Evolutionary conservation across 1,139 yeast species (phyloP).

Genomic region (Nadsonia starkeyi-henricii): DNA sequence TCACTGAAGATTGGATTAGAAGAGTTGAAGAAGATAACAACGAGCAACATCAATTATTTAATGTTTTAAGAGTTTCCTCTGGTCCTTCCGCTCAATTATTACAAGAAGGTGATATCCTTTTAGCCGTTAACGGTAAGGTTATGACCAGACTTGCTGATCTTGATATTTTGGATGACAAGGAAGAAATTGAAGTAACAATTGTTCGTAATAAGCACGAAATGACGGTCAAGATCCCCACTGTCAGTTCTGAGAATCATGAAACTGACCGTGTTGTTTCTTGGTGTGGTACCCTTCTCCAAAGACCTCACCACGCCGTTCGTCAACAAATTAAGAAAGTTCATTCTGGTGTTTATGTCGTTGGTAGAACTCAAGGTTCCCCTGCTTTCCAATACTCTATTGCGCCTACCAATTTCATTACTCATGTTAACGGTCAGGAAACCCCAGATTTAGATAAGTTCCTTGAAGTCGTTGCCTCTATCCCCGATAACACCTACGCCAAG

Average conservation of each 20-base stretch:
- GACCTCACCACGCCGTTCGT: constrained; percentile 56
- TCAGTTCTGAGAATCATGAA: constrained; percentile 35
- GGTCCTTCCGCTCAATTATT: constrained; percentile 28
- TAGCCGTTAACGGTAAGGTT: constrained; percentile 51
- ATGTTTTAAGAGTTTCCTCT: constrained; percentile 57
- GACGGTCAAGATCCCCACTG: constrained; percentile 49
- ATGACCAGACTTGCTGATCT: constrained; percentile 58
- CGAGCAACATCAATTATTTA: constrained; percentile 59
- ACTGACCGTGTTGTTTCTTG: constrained; percentile 61
- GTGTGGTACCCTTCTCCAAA: constrained; percentile 65
- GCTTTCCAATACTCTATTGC: constrained; percentile 74
- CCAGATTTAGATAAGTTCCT: constrained; percentile 55
- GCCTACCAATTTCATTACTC: constrained; percentile 75
- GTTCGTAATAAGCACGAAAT: constrained; percentile 47
- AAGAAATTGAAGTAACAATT: constrained; percentile 40
- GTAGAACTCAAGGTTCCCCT: constrained; percentile 68
- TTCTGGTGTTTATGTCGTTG: constrained; percentile 68
- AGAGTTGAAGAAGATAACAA: constrained; percentile 43
- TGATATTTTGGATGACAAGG: constrained; percentile 35
- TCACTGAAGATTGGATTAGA: constrained; percentile 68
- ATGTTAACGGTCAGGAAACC: constrained; percentile 67
- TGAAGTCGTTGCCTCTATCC: constrained; percentile 46
- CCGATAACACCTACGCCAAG: constrained; percentile 71
- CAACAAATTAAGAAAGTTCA: constrained; percentile 70
- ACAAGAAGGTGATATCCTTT: constrained; percentile 54